These are phyloP conservation scores for Phaeomoniella chlamydospora DNA, from an alignment of 2,329 filamentous ascomycete species.

Conservation along the genomic window DNA sequence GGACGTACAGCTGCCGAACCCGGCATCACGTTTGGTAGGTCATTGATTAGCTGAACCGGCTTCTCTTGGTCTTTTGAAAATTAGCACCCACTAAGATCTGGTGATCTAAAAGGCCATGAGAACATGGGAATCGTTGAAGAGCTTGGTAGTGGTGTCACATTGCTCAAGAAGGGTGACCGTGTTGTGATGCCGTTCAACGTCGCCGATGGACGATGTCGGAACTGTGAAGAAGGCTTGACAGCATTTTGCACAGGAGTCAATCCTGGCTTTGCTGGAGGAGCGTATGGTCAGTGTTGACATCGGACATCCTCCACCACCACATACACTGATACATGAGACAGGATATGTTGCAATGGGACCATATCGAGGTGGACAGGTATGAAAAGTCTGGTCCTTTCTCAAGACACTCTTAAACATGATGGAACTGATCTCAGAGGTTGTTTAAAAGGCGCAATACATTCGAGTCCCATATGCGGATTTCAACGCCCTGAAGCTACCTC, in stretches of 20 bases:
- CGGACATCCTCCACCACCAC: not conserved
- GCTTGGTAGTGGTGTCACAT: conserved; percentile 42
- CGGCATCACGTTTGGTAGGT: conserved; percentile 44
- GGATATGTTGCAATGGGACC: conserved; percentile 39
- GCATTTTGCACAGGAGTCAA: conserved; percentile 53
- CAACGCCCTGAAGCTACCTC: conserved; percentile 47
- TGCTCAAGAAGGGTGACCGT: conserved; percentile 47
- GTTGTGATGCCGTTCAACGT: conserved; percentile 54
- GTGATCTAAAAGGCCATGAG: conserved; percentile 34
- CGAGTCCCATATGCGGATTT: conserved; percentile 54
- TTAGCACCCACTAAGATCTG: not conserved
- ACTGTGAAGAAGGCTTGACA: conserved; percentile 50
- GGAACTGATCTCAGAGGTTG: too few species aligned
- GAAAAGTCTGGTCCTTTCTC: not conserved
- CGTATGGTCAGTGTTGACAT: conserved; percentile 41
- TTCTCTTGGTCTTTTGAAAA: not conserved
- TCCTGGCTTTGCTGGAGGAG: conserved; percentile 44
- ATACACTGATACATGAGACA: not conserved
- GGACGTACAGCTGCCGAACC: conserved; percentile 47
- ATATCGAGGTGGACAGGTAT: conserved; percentile 22
- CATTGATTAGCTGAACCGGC: not conserved
- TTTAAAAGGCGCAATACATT: conserved; percentile 48
- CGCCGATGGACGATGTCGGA: conserved; percentile 47
- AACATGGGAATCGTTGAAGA: conserved; percentile 46
- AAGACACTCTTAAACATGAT: not conserved